Evolutionary conservation across 495 filamentous ascomycete species (phyloP), one percentile per base, ranked within the genome.

Genomic region (Penicillium ochrochloron): DNA sequence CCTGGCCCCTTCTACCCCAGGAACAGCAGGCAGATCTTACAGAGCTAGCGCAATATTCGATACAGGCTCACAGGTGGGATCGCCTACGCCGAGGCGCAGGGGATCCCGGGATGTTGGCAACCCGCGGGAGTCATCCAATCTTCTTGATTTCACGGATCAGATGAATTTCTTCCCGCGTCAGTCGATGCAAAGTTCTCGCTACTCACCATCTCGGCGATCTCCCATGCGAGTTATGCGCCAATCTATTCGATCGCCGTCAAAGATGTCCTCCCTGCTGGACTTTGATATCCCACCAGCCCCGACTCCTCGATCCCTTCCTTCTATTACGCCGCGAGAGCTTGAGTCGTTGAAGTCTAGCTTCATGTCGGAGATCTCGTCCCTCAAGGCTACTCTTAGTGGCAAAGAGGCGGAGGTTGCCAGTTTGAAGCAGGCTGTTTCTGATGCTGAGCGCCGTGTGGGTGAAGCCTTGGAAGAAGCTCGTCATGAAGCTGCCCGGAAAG

Each of bases 371-470:
- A 93, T 99, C 57, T 93, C 89, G 54, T 92, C 90, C 23, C 85
- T 99, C 35, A 94, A 90, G 65, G 96, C 96, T 5, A 91, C 90
- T 19, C 85, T 99, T 11, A 91, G 86, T 61, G 95, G 95, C 39
- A 93, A 92, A 68, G 94, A 98, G 70, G 94, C 93, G 14, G 93
- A 99, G 70, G 91, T 94, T 53, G 78, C 84, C 15, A 91, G 87
- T 60, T 86, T 98, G 39, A 97, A 96, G 71, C 85, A 87, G 41
- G 92, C 96, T 12, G 88, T 98, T 48, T 83, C 83, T 19, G 92
- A 97, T 73, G 93, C 96, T 2, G 95, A 99, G 77, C 87, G 90
- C 67, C 88, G 94, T n/a, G 93, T 94, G 27, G 93, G 92, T 17
- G 90, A 95, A 76, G 89, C 89, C 55, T 79, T 90, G 76, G 93